phyloP scores from a whole-genome alignment of 257 asterid genomes.

The Scutellaria galericulata region DNA sequence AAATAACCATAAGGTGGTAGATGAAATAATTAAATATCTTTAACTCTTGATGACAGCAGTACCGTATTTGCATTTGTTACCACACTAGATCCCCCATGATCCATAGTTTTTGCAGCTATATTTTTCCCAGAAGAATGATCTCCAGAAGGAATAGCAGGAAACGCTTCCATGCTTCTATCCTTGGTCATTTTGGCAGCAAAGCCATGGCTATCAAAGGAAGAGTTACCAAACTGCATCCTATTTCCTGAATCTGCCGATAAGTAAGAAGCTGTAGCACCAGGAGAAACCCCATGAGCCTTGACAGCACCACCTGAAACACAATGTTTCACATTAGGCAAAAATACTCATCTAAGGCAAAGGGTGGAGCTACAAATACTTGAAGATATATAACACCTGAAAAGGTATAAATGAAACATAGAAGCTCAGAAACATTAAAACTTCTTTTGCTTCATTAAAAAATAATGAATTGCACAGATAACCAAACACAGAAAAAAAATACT shows the following conservation, averaged over 20 bases:
- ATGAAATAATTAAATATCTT: constrained; percentile 24
- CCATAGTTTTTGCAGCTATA: constrained; percentile 59
- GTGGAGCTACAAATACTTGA: constrained; percentile 16
- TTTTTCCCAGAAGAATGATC: constrained; percentile 64
- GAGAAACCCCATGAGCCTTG: constrained; percentile 62
- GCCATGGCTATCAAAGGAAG: constrained; percentile 70
- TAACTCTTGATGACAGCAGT: constrained; percentile 32
- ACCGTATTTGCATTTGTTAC: constrained; percentile 57
- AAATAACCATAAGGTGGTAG: constrained; percentile 11
- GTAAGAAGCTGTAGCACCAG: constrained; percentile 64
- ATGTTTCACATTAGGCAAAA: constrained; percentile 31
- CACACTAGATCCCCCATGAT: constrained; percentile 62
- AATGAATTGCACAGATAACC: neutral
- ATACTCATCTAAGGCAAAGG: constrained; percentile 25
- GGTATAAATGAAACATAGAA: neutral
- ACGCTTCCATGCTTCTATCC: constrained; percentile 67
- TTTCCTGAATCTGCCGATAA: constrained; percentile 62
- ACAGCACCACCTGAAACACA: constrained; percentile 60
- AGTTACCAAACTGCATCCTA: constrained; percentile 70
- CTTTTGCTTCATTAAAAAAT: constrained; percentile 8
- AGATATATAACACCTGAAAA: constrained; percentile 19
- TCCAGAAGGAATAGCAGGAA: constrained; percentile 50
- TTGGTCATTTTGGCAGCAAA: constrained; percentile 65
- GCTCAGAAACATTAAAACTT: neutral
- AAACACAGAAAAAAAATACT: neutral